Conservation (phyloP, 2,329 filamentous ascomycete species). For the Paecilomyces sp. region DNA sequence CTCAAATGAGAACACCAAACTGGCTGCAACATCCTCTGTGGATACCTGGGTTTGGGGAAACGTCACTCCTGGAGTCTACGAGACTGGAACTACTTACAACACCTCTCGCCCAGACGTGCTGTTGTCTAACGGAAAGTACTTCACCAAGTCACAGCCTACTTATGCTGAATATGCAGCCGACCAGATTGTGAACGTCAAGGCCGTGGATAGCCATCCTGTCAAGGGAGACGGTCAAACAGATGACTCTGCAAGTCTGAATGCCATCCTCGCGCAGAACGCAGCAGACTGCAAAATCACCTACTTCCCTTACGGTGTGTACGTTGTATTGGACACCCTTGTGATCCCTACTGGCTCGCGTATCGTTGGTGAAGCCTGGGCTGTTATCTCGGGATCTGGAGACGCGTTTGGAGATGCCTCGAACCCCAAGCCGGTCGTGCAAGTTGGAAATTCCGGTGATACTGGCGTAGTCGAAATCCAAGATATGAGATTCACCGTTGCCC, state of each 20-base stretch:
- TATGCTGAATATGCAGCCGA: no score
- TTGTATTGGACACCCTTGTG: constrained; percentile 39
- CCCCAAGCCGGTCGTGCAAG: constrained; percentile 42
- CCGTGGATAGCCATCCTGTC: no score
- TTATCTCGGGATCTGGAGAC: constrained; percentile 42
- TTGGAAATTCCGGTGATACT: constrained; percentile 43
- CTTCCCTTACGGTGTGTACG: constrained; percentile 50
- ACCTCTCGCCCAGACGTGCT: no score
- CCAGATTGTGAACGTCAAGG: no score
- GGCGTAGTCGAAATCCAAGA: constrained; percentile 45
- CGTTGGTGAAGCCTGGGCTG: constrained; percentile 48
- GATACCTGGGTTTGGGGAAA: no score
- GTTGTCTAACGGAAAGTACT: no score
- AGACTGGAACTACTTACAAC: no score
- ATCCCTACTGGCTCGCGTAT: constrained; percentile 45
- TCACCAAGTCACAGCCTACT: no score
- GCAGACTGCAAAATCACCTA: constrained; percentile 44
- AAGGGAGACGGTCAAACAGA: constrained; percentile 36
- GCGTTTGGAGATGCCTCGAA: constrained; percentile 37
- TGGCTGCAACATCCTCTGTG: no score
- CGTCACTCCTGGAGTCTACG: no score
- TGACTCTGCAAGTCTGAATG: constrained; percentile 31
- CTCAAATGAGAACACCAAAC: no score
- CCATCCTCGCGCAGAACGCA: constrained; percentile 23
- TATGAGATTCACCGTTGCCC: constrained; percentile 43